Conservation (phyloP, 1,284 basidiomycete species). For the Pisolithus thermaeus region DNA sequence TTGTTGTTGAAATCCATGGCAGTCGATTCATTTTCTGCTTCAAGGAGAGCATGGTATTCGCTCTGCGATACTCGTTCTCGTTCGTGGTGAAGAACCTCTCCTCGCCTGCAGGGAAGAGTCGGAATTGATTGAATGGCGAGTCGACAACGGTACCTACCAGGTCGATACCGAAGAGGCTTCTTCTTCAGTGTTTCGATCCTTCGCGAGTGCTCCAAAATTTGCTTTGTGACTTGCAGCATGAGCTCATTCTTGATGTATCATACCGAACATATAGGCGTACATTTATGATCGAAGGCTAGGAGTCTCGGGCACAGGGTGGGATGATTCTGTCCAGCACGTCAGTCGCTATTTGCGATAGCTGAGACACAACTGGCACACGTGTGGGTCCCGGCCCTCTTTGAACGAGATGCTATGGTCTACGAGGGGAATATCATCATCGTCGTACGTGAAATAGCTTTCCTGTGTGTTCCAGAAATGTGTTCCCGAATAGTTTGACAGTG, state of each 20-base stretch:
- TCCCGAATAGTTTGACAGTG: slow-evolving; percentile 59
- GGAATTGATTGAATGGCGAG: not conserved
- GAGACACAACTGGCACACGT: slow-evolving; percentile 31
- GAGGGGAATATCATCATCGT: slow-evolving; percentile 38
- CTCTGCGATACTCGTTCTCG: slow-evolving; percentile 50
- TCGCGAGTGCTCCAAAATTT: slow-evolving; percentile 57
- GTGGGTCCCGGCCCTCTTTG: slow-evolving; percentile 46
- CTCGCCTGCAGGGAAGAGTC: slow-evolving; percentile 39
- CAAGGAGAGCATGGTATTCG: slow-evolving; percentile 48
- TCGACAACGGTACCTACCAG: slow-evolving; percentile 15
- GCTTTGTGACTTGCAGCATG: slow-evolving; percentile 32
- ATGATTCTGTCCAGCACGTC: slow-evolving; percentile 38
- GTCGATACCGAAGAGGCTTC: slow-evolving; percentile 28
- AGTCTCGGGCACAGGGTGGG: slow-evolving; percentile 57
- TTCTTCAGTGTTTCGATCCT: slow-evolving; percentile 22
- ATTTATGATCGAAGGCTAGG: slow-evolving; percentile 60
- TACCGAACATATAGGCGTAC: slow-evolving; percentile 31
- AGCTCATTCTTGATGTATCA: slow-evolving; percentile 4
- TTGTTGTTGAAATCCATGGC: slow-evolving; percentile 18
- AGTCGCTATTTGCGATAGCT: not conserved
- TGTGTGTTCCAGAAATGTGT: slow-evolving; percentile 81
- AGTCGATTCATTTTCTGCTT: slow-evolving; percentile 28
- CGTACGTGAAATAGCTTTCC: slow-evolving; percentile 58
- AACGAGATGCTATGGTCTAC: slow-evolving; percentile 58
- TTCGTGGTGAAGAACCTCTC: slow-evolving; percentile 42